Conservation (phyloP, 441 rosid species). For the Flueggea neowawraea region DNA sequence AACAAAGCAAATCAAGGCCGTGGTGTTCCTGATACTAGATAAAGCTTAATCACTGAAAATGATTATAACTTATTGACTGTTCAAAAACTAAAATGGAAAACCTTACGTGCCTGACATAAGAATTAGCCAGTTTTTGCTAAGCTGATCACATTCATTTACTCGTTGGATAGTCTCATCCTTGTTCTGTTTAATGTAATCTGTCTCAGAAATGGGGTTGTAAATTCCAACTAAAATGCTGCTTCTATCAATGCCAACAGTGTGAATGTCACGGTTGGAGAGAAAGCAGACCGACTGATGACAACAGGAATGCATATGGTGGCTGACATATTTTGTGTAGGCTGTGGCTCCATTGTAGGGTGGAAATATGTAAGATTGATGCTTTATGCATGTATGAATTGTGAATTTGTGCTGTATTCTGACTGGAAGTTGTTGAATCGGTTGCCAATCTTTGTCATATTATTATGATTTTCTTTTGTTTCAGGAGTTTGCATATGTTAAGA, state of each 20-base stretch:
- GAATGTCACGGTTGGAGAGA: constrained; percentile 57
- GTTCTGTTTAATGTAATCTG: too few relatives aligned
- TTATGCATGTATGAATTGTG: constrained; percentile 3
- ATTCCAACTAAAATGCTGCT: too few relatives aligned
- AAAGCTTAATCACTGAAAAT: too few relatives aligned
- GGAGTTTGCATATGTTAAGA: constrained; percentile 61
- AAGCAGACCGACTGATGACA: constrained; percentile 70
- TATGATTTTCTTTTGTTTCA: constrained; percentile 18
- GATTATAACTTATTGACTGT: too few relatives aligned
- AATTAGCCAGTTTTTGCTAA: too few relatives aligned
- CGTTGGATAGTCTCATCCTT: too few relatives aligned
- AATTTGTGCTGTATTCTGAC: not conserved
- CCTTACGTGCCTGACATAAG: too few relatives aligned
- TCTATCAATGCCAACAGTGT: constrained; percentile 39
- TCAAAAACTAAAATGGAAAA: too few relatives aligned
- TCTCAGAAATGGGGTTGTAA: too few relatives aligned
- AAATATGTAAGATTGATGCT: constrained; percentile 57
- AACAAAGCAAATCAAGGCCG: too few relatives aligned
- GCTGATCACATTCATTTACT: too few relatives aligned
- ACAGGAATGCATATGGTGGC: constrained; percentile 83
- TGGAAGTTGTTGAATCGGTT: not conserved
- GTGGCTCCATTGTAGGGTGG: constrained; percentile 93
- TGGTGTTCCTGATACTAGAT: too few relatives aligned
- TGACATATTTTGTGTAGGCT: constrained; percentile 76
- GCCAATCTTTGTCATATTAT: not conserved